A percentile compares a stretch with the other conserved stretches of the same genome.
phyloP scores from a whole-genome alignment of 73 alveolate genomes.

The Paramecium caudatum region DNA sequence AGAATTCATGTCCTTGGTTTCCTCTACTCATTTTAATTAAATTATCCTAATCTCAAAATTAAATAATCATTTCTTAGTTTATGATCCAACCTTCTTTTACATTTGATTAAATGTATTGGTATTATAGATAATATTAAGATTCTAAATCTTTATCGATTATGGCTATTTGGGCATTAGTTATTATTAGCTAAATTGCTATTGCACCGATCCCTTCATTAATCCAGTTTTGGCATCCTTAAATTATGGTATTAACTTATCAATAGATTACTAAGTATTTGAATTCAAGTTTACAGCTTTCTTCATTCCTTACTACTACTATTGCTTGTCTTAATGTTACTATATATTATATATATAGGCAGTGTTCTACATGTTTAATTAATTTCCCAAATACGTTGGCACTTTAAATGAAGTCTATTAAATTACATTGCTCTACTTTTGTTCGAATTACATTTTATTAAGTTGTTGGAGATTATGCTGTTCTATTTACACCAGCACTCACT shows the following conservation, averaged over 20 bases:
- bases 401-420: slow-evolving; percentile 44
- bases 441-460: slow-evolving; percentile 56
- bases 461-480: slow-evolving; percentile 62
- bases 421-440: slow-evolving; percentile 22
- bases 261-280: slow-evolving; percentile 23
- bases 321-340: not conserved
- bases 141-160: slow-evolving; percentile 47
- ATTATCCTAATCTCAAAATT: slow-evolving; percentile 63
- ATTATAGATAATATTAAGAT: slow-evolving; percentile 57
- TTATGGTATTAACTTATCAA: slow-evolving; percentile 40
- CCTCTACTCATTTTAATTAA: slow-evolving; percentile 73
- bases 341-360: slow-evolving; percentile 49
- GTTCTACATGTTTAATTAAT: slow-evolving; percentile 28
- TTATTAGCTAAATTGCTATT: not conserved
- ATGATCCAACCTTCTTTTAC: slow-evolving; percentile 42
- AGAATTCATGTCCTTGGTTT: slow-evolving; percentile 82
- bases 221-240: slow-evolving; percentile 26
- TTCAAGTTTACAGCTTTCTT: slow-evolving; percentile 32
- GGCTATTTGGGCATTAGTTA: slow-evolving; percentile 21
- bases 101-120: slow-evolving; percentile 7
- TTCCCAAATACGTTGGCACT: slow-evolving; percentile 41
- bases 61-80: slow-evolving; percentile 36
- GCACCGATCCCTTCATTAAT: no score
- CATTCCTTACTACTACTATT: not conserved
- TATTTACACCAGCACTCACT: slow-evolving; percentile 69